Conservation (phyloP, 495 filamentous ascomycete species). For the Penicillium coprophilum region DNA sequence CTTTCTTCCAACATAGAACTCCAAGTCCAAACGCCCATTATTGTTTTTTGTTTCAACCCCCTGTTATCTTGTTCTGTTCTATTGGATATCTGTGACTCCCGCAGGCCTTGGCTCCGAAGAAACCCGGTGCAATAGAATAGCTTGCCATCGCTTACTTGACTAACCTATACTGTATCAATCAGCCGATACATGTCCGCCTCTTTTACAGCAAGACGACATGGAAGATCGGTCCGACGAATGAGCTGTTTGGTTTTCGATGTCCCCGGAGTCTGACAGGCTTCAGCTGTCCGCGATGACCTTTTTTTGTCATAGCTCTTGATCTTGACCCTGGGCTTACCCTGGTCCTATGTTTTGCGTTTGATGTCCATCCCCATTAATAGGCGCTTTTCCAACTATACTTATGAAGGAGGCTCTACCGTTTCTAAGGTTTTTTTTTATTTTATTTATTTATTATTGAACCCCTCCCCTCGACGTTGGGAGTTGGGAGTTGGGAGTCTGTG, state of each 20-base stretch:
- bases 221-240: constrained; percentile 15
- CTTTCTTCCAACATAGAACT: neutral
- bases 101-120: constrained; percentile 18
- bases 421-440: neutral
- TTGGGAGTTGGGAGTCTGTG: constrained; percentile 2
- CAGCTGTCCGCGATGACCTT: constrained; percentile 8
- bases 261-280: constrained; percentile 21
- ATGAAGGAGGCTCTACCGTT: neutral
- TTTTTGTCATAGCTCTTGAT: neutral
- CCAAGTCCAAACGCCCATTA: constrained; percentile 7
- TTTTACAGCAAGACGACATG: constrained; percentile 10
- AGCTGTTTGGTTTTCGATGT: constrained; percentile 10
- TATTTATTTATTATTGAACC: neutral
- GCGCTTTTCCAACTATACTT: neutral
- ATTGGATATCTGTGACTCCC: constrained; percentile 14
- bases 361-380: neutral
- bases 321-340: constrained; percentile 4
- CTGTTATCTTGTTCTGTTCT: constrained; percentile 8
- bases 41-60: constrained; percentile 13
- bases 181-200: constrained; percentile 7
- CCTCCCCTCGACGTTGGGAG: neutral
- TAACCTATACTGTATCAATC: constrained; percentile 12
- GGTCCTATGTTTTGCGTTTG: neutral
- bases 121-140: constrained; percentile 12
- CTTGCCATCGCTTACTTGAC: constrained; percentile 14